Evolutionary conservation across 495 filamentous ascomycete genomes (phyloP).

Genomic region (Pseudevernia furfuracea): DNA sequence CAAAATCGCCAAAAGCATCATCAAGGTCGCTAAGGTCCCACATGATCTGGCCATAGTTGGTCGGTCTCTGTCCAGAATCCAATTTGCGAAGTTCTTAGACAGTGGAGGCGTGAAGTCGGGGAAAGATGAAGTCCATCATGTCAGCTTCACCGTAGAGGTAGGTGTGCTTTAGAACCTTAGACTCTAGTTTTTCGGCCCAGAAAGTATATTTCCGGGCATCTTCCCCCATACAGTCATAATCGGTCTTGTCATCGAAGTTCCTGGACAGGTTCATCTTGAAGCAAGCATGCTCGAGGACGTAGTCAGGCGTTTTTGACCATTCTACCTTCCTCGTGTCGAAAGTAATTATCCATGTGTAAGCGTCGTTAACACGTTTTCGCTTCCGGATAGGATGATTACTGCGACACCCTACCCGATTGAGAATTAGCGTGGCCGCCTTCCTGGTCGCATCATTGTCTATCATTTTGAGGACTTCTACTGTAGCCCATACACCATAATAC

Average conservation of each 20-base stretch:
- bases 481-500: too few relatives aligned
- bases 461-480: too few relatives aligned
- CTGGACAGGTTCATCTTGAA: neutral
- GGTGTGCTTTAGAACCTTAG: neutral
- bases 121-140: neutral
- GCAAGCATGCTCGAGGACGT: conserved; percentile 6
- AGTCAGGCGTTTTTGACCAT: conserved; percentile 9
- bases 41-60: neutral
- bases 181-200: neutral
- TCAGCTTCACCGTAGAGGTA: neutral
- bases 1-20: neutral
- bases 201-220: neutral
- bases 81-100: neutral
- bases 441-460: too few relatives aligned
- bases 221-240: neutral
- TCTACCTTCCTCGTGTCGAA: conserved; percentile 5
- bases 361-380: conserved; percentile 8
- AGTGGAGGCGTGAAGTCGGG: neutral
- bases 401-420: too few relatives aligned
- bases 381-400: neutral
- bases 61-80: neutral
- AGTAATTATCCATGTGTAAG: conserved; percentile 13
- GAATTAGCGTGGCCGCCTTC: too few relatives aligned
- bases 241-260: too few relatives aligned
- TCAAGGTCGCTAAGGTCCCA: neutral